phyloP scores from a whole-genome alignment of 2,329 filamentous ascomycete species.

The Arthroderma sp. region DNA sequence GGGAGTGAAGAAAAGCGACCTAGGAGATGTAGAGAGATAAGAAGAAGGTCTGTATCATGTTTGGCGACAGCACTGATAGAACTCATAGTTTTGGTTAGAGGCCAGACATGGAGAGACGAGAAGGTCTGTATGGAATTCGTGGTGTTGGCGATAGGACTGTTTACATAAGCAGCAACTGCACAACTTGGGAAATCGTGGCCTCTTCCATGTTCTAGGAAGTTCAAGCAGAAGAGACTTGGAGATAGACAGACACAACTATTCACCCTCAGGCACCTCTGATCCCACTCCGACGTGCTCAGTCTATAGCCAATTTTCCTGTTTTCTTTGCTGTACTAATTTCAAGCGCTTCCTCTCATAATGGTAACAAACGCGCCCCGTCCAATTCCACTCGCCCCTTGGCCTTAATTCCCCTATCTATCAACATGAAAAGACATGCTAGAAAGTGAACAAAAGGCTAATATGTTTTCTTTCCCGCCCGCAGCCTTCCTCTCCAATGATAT shows the following conservation, averaged over 20 bases:
- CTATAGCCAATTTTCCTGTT: neutral
- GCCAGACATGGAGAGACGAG: too few relatives aligned
- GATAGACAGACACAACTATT: neutral
- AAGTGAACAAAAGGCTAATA: neutral
- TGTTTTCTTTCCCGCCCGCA: neutral
- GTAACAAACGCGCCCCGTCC: neutral
- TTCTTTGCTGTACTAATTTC: neutral
- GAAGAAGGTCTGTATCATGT: too few relatives aligned
- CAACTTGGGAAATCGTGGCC: conserved; percentile 4
- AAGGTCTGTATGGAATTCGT: too few relatives aligned
- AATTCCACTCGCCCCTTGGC: neutral
- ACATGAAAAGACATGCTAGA: neutral
- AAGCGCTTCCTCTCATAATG: neutral
- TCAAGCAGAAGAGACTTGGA: neutral
- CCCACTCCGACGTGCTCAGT: neutral
- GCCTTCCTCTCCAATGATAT: conserved; percentile 28
- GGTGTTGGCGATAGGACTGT: too few relatives aligned
- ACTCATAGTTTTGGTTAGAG: too few relatives aligned
- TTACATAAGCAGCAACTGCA: conserved; percentile 1
- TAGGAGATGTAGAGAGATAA: too few relatives aligned
- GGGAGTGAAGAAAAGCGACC: too few relatives aligned
- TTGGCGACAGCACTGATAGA: too few relatives aligned
- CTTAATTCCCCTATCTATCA: neutral
- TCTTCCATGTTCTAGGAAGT: neutral
- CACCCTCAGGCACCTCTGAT: neutral